These are phyloP conservation scores for Leishmania arabica DNA, from an alignment of 208 protist genomes.

Conservation along the genomic window DNA sequence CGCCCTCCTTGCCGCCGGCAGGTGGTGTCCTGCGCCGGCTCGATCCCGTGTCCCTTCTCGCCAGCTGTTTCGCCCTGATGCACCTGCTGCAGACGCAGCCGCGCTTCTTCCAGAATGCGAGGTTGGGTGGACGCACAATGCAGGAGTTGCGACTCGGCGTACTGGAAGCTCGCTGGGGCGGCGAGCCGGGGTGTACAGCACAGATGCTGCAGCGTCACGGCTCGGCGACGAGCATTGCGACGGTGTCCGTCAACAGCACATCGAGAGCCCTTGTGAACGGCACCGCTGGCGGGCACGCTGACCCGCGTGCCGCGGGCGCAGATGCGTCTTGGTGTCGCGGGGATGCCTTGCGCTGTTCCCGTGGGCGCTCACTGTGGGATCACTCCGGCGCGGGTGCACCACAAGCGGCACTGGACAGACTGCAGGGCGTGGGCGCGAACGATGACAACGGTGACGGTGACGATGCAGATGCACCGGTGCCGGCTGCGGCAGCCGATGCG, in stretches of 20 bases:
- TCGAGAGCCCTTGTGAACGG: background rate
- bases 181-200: slow-evolving; percentile 6
- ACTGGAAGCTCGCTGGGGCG: background rate
- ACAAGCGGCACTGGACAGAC: background rate
- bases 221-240: background rate
- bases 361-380: slow-evolving; percentile 22
- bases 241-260: background rate
- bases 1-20: background rate
- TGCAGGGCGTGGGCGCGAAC: background rate
- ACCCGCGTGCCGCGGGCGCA: background rate
- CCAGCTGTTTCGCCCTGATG: slow-evolving; percentile 24
- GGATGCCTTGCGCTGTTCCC: background rate
- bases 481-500: background rate
- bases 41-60: slow-evolving; percentile 12
- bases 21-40: slow-evolving; percentile 3
- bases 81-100: slow-evolving; percentile 29
- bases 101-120: slow-evolving; percentile 12
- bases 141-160: slow-evolving; percentile 23
- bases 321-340: background rate
- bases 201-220: slow-evolving; percentile 18
- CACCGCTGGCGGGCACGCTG: background rate
- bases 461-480: background rate
- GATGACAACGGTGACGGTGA: background rate
- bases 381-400: background rate
- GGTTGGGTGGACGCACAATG: slow-evolving; percentile 19